phyloP scores from a whole-genome alignment of 2,329 filamentous ascomycete genomes.

The Pseudopyricularia javanii region DNA sequence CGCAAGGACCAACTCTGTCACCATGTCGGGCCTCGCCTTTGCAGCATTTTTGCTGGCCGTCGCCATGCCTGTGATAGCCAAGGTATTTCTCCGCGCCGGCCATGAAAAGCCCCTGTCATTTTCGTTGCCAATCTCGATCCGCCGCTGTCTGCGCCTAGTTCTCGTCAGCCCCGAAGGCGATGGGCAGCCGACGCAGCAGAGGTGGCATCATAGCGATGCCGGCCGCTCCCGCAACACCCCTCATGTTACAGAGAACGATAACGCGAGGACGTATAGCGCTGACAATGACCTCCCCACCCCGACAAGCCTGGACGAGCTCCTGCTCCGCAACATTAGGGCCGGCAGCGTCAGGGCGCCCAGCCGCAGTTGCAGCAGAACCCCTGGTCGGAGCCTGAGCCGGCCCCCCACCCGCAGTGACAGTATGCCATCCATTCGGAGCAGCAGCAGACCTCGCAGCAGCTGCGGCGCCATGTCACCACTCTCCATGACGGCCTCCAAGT shows the following conservation, averaged over 20 bases:
- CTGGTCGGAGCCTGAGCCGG: background rate
- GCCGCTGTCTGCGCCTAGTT: background rate
- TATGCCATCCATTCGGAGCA: background rate
- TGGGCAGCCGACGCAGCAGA: background rate
- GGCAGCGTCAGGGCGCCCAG: background rate
- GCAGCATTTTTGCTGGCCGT: conserved; percentile 1
- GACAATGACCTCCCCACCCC: background rate
- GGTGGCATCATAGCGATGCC: background rate
- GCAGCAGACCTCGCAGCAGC: background rate
- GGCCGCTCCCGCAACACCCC: background rate
- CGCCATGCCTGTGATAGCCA: conserved; percentile 1
- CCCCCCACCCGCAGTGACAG: background rate
- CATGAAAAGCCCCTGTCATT: background rate
- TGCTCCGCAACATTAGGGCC: background rate
- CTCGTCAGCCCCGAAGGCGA: background rate
- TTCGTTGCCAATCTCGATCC: background rate
- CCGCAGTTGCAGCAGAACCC: background rate
- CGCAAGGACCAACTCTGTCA: background rate
- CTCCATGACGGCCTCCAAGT: background rate
- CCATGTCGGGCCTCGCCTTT: background rate
- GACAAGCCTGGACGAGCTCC: background rate
- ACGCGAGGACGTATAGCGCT: background rate
- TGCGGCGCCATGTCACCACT: background rate
- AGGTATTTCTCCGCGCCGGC: conserved; percentile 1
- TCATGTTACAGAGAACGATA: background rate